Percentiles rank a stretch among this genome's conserved stretches.
These are phyloP conservation scores for Medakamo hakoo DNA, from an alignment of 139 green algal species.

Conservation along the genomic window DNA sequence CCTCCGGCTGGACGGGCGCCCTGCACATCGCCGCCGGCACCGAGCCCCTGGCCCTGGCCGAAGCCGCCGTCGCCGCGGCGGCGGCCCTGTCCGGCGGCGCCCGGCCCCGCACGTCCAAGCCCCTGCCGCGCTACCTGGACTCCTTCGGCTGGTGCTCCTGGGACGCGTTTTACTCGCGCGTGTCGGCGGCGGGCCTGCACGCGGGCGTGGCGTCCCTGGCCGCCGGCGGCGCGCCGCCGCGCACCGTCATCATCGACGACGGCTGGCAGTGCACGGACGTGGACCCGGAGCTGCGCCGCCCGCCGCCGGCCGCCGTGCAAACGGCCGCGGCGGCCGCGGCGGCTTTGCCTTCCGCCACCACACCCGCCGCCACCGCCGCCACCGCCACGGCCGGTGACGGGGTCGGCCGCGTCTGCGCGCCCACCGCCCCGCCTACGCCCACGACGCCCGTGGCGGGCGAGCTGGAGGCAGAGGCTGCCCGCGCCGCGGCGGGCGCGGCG, in stretches of 20 bases:
- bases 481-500: no score
- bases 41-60: constrained; percentile 39
- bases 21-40: constrained; percentile 22
- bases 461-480: not conserved
- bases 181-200: constrained; percentile 44
- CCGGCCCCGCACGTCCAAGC: constrained; percentile 38
- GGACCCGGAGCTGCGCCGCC: constrained; percentile 18
- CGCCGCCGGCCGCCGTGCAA: constrained; percentile 12
- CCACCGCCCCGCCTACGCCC: not conserved
- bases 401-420: not conserved
- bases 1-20: constrained; percentile 12
- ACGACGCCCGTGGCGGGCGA: not conserved
- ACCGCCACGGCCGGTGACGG: not conserved
- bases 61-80: constrained; percentile 41
- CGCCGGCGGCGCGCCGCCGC: constrained; percentile 32
- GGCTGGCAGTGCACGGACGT: constrained; percentile 43
- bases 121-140: constrained; percentile 59
- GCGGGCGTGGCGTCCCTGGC: constrained; percentile 20
- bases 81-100: constrained; percentile 49
- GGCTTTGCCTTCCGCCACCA: not conserved
- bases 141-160: constrained; percentile 88
- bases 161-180: constrained; percentile 90
- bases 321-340: not conserved
- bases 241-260: constrained; percentile 70
- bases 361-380: not conserved